Conservation (phyloP, 805 yeast species). For the Yamadazyma tumulicola region DNA sequence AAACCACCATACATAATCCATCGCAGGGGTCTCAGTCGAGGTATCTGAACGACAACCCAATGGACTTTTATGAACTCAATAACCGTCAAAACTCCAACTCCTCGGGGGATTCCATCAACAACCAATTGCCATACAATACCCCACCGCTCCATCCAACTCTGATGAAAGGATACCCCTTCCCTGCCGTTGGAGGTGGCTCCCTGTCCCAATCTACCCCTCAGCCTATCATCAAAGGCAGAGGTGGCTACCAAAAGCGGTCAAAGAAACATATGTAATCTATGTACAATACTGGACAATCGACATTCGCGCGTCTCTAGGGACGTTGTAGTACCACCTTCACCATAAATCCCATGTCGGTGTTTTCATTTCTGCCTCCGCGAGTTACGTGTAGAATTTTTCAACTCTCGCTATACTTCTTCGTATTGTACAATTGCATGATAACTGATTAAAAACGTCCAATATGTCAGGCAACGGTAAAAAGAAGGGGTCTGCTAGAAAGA, state of each 20-base stretch:
- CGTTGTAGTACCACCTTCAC: too few relatives aligned
- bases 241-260: constrained; percentile 42
- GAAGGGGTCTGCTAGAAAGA: not conserved
- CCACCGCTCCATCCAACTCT: constrained; percentile 12
- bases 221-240: constrained; percentile 35
- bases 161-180: constrained; percentile 9
- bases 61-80: constrained; percentile 11
- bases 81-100: constrained; percentile 11
- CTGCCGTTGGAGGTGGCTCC: not conserved
- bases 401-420: too few relatives aligned
- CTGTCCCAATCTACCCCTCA: not conserved
- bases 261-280: constrained; percentile 31
- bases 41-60: constrained; percentile 4
- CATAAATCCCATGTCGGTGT: too few relatives aligned
- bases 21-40: not conserved
- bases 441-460: too few relatives aligned
- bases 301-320: too few relatives aligned
- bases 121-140: constrained; percentile 12
- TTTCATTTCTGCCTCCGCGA: too few relatives aligned
- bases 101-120: constrained; percentile 10
- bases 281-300: too few relatives aligned
- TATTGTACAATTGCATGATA: too few relatives aligned
- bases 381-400: too few relatives aligned
- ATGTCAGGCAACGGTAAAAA: constrained; percentile 3
- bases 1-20: not conserved